These are phyloP conservation scores for Camelina sativa DNA, from an alignment of 345 rosid genomes.

Conservation along the genomic window DNA sequence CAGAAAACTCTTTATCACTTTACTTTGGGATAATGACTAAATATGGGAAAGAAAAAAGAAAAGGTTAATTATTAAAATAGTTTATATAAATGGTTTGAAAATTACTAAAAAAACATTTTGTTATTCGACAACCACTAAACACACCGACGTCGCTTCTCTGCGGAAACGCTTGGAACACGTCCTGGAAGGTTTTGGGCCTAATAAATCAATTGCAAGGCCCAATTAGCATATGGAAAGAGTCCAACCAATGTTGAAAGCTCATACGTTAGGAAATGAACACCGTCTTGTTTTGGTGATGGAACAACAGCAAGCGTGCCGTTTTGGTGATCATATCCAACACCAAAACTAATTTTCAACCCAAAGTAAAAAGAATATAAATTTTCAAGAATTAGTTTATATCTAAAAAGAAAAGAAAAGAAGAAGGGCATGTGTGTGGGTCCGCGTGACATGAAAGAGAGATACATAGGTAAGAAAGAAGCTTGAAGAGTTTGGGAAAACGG, in stretches of 20 bases:
- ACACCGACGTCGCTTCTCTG: neutral
- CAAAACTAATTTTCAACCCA: neutral
- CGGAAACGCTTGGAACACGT: neutral
- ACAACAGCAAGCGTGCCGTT: neutral
- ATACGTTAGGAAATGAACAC: neutral
- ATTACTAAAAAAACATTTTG: neutral
- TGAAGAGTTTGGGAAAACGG: conserved; percentile 37
- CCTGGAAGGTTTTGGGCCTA: neutral
- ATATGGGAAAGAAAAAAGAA: neutral
- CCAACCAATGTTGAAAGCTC: neutral
- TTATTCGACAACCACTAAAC: neutral
- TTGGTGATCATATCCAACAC: neutral
- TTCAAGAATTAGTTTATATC: neutral
- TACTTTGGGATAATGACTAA: neutral
- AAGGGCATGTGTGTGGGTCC: conserved; percentile 29
- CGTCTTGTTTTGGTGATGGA: neutral
- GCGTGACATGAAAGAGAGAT: conserved; percentile 38
- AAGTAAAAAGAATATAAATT: neutral
- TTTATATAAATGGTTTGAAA: neutral
- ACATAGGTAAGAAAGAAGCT: conserved; percentile 24
- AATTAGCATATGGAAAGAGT: neutral
- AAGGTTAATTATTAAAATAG: neutral
- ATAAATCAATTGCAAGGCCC: neutral
- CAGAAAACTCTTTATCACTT: neutral
- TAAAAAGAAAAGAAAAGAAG: neutral